Conservation (phyloP, 441 rosid genomes). For the Adansonia rubrostipa region DNA sequence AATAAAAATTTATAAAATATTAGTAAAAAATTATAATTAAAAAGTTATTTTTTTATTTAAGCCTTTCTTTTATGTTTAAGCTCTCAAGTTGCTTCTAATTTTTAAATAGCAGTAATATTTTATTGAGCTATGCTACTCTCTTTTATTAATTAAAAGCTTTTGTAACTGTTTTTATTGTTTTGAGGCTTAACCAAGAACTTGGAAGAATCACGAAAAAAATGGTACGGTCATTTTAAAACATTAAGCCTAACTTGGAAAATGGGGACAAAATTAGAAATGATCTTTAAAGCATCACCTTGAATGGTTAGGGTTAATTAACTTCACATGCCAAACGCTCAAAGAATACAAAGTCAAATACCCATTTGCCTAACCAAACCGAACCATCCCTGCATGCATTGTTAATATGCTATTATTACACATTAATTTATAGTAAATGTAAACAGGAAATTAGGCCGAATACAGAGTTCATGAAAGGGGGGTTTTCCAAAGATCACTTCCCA, state of each 20-base stretch:
- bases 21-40: too few relatives aligned
- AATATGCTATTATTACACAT: not conserved
- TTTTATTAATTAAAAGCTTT: too few relatives aligned
- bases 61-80: not conserved
- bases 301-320: too few relatives aligned
- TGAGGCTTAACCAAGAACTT: too few relatives aligned
- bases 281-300: too few relatives aligned
- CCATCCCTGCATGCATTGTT: not conserved
- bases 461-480: not conserved
- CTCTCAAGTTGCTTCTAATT: not conserved
- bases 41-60: too few relatives aligned
- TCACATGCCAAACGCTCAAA: too few relatives aligned
- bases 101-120: not conserved
- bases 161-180: too few relatives aligned
- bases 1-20: too few relatives aligned
- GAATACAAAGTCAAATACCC: too few relatives aligned
- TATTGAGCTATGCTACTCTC: too few relatives aligned
- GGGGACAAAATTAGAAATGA: not conserved
- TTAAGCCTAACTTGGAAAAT: not conserved
- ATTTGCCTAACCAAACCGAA: not conserved
- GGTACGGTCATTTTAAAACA: not conserved
- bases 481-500: not conserved
- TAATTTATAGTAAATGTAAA: not conserved
- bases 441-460: not conserved
- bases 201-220: not conserved